Evolutionary conservation across 768 basidiomycete species (phyloP).

Genomic region (Boletellus emodensis): DNA sequence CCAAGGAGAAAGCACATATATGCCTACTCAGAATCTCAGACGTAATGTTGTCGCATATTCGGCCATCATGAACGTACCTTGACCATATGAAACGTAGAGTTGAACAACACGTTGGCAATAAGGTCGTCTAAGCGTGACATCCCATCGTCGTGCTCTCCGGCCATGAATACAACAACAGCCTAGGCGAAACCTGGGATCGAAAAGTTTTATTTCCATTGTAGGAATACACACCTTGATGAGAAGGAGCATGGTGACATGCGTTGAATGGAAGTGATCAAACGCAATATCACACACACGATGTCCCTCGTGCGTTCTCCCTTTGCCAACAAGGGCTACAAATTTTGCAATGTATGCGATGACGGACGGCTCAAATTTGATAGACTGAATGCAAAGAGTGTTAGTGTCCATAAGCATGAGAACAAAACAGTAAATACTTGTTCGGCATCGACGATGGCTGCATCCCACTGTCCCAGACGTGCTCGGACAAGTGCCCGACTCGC

Average conservation of each 20-base stretch:
- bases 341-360: not conserved
- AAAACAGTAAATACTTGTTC: too few relatives aligned
- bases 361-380: too few relatives aligned
- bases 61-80: too few relatives aligned
- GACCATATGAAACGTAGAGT: not conserved
- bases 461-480: too few relatives aligned
- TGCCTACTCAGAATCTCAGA: not conserved
- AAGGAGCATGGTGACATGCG: not conserved
- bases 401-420: too few relatives aligned
- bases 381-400: too few relatives aligned
- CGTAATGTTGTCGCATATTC: not conserved
- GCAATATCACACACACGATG: slow-evolving; percentile 1
- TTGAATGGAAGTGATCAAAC: not conserved
- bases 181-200: not conserved
- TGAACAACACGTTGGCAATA: not conserved
- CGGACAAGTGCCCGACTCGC: too few relatives aligned
- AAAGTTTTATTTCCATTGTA: not conserved
- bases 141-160: slow-evolving; percentile 2
- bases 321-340: not conserved
- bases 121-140: slow-evolving; percentile 4
- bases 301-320: not conserved
- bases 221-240: not conserved
- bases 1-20: not conserved
- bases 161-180: slow-evolving; percentile 6
- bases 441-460: too few relatives aligned